Evolutionary conservation across 2,329 filamentous ascomycete species (phyloP).

Genomic region (Neonectria magnoliae): DNA sequence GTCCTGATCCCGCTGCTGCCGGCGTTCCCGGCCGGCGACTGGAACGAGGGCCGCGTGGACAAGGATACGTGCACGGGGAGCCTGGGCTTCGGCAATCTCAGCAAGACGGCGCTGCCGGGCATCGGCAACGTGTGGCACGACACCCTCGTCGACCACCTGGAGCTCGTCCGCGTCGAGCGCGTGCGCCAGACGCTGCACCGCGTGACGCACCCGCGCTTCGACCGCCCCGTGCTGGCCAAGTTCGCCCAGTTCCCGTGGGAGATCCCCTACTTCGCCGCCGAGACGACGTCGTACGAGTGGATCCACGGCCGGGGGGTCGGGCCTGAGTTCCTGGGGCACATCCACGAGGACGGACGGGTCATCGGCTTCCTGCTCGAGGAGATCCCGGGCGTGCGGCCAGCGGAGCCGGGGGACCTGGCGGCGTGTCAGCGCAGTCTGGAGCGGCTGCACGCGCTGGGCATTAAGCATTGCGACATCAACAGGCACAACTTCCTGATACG

Average conservation of each 20-base stretch:
- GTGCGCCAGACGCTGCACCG: constrained; percentile 43
- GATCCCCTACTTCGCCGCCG: constrained; percentile 44
- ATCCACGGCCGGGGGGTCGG: constrained; percentile 42
- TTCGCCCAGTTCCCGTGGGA: constrained; percentile 45
- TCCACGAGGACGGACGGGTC: constrained; percentile 45
- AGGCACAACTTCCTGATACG: constrained; percentile 48
- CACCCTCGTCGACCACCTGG: constrained; percentile 47
- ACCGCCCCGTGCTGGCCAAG: constrained; percentile 37
- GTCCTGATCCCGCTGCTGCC: constrained; percentile 48
- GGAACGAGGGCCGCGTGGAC: constrained; percentile 52
- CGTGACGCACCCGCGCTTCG: constrained; percentile 39
- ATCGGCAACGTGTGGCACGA: constrained; percentile 50
- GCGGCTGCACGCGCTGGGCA: constrained; percentile 44
- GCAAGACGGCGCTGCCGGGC: constrained; percentile 42
- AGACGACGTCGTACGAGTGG: constrained; percentile 46
- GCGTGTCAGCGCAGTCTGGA: constrained; percentile 41
- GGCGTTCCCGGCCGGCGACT: constrained; percentile 50
- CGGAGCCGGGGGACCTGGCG: constrained; percentile 43
- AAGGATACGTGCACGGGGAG: constrained; percentile 36
- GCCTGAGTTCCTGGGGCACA: constrained; percentile 45
- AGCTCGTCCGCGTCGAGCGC: constrained; percentile 38
- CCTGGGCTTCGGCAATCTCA: constrained; percentile 42
- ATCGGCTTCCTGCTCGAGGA: constrained; percentile 44
- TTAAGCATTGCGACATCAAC: constrained; percentile 49
- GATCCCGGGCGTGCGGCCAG: constrained; percentile 37